Evolutionary conservation across 139 green algal genomes (phyloP).

Genomic region (Chlamydomonas asymmetrica): DNA sequence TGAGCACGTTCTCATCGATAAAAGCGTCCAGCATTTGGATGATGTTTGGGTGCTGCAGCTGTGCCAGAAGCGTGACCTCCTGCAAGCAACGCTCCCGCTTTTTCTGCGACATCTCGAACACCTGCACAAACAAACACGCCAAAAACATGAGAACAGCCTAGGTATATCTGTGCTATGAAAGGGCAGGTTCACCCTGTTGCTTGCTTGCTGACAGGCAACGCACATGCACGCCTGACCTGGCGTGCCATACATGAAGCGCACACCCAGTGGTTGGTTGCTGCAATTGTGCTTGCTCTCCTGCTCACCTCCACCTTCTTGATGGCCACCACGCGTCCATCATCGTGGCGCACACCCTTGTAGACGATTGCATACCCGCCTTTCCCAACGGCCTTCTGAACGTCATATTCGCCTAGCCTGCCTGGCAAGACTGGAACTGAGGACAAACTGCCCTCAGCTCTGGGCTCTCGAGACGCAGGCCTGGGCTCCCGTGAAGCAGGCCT

Average conservation of each 20-base stretch:
- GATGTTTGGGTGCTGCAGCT: slow-evolving; percentile 59
- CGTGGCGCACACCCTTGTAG: slow-evolving; percentile 40
- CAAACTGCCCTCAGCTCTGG: neutral
- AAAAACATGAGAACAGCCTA: too few species aligned
- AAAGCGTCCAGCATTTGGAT: slow-evolving; percentile 63
- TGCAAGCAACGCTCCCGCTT: slow-evolving; percentile 62
- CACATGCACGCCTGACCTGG: too few species aligned
- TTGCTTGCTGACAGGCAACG: too few species aligned
- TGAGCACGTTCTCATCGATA: slow-evolving; percentile 60
- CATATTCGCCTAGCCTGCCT: slow-evolving; percentile 24
- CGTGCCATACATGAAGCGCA: too few species aligned
- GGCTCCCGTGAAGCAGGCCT: neutral
- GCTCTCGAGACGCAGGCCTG: neutral
- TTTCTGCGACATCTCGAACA: slow-evolving; percentile 62
- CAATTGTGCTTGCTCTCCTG: too few species aligned
- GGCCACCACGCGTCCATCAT: slow-evolving; percentile 44
- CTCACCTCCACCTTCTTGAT: slow-evolving; percentile 65
- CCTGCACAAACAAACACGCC: too few species aligned
- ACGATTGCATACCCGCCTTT: slow-evolving; percentile 61
- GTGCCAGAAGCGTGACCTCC: slow-evolving; percentile 56
- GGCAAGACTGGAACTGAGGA: neutral
- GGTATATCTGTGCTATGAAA: too few species aligned
- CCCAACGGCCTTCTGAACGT: slow-evolving; percentile 50
- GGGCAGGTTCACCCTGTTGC: too few species aligned
- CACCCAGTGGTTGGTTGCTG: too few species aligned